Percentiles rank a stretch among this genome's conserved stretches.
These are phyloP conservation scores for Taphrina communis DNA, from an alignment of 1,139 yeast genomes.

Conservation along the genomic window DNA sequence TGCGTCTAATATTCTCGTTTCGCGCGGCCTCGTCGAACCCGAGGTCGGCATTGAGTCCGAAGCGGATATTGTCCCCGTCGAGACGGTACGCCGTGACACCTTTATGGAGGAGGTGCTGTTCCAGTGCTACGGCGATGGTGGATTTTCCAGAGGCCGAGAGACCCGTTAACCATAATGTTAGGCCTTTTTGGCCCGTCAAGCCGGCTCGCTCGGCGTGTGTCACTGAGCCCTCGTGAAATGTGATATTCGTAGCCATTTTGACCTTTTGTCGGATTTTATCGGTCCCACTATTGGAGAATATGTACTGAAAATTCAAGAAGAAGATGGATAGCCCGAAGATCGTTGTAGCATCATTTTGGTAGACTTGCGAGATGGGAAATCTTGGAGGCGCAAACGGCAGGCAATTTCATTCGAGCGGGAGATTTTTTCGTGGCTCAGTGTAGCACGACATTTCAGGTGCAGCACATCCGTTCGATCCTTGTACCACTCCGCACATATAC, in stretches of 20 bases:
- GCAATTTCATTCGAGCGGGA: constrained; percentile 11
- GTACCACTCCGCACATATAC: background rate
- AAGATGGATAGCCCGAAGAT: too few relatives aligned
- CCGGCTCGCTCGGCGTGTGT: constrained; percentile 77
- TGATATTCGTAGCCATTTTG: constrained; percentile 87
- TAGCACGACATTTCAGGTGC: constrained; percentile 32
- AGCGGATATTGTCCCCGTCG: constrained; percentile 93
- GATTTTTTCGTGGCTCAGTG: constrained; percentile 5
- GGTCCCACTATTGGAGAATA: too few relatives aligned
- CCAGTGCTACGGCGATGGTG: constrained; percentile 93
- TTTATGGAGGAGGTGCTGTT: constrained; percentile 73
- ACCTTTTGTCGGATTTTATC: too few relatives aligned
- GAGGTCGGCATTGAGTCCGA: constrained; percentile 90
- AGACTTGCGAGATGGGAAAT: background rate
- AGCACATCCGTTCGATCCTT: background rate
- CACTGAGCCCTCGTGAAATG: constrained; percentile 85
- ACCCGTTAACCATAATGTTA: constrained; percentile 94
- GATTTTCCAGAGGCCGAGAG: constrained; percentile 91
- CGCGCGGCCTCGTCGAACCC: constrained; percentile 92
- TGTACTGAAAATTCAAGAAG: too few relatives aligned
- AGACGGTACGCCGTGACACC: constrained; percentile 79
- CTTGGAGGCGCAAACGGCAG: constrained; percentile 5
- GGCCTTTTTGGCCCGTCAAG: constrained; percentile 80
- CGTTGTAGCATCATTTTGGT: too few relatives aligned
- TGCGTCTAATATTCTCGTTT: constrained; percentile 91